Conservation (phyloP, 805 yeast genomes). For the Candida ovalis region DNA sequence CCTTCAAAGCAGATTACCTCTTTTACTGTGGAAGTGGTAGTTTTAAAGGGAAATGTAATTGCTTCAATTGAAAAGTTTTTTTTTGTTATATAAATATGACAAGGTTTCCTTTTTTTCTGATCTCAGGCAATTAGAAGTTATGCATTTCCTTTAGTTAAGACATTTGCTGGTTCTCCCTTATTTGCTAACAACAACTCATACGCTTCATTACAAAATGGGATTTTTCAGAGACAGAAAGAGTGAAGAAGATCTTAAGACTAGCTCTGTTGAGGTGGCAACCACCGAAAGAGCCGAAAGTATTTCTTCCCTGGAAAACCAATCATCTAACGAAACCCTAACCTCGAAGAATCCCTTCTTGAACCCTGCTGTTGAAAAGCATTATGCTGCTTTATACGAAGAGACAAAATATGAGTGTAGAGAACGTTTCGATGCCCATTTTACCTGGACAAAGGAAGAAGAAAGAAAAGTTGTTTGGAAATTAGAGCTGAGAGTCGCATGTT, state of each 20-base stretch:
- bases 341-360: slow-evolving; percentile 37
- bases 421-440: slow-evolving; percentile 53
- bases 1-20: neutral
- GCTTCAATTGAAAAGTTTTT: neutral
- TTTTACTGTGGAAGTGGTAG: neutral
- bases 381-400: slow-evolving; percentile 41
- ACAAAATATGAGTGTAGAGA: slow-evolving; percentile 52
- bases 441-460: slow-evolving; percentile 55
- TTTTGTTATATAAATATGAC: neutral
- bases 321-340: neutral
- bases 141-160: too few species aligned
- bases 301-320: neutral
- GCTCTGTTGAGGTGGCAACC: neutral
- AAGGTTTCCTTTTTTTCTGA: too few species aligned
- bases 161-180: too few species aligned
- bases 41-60: too few species aligned
- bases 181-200: too few species aligned
- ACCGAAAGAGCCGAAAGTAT: neutral
- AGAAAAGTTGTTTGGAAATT: slow-evolving; percentile 43
- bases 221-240: neutral
- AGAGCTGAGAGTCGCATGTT: slow-evolving; percentile 51
- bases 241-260: neutral
- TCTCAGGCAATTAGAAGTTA: too few species aligned
- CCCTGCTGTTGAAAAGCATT: slow-evolving; percentile 44
- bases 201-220: neutral